phyloP scores from a whole-genome alignment of 2,329 filamentous ascomycete species.

The Neophaeococcomyces aloes region DNA sequence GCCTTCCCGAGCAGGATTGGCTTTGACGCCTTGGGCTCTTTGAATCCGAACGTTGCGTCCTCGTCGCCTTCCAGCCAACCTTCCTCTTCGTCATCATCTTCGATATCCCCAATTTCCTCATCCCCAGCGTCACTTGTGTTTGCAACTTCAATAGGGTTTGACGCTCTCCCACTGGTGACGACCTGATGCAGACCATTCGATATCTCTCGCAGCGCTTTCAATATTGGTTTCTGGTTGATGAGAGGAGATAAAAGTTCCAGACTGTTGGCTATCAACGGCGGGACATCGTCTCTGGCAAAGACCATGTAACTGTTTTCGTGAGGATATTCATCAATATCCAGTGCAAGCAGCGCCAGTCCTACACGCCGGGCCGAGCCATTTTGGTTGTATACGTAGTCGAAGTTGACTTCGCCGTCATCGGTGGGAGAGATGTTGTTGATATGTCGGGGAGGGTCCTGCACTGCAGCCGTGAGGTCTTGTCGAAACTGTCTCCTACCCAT shows the following conservation, averaged over 20 bases:
- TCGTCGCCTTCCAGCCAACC: slow-evolving; percentile 30
- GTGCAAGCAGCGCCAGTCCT: slow-evolving; percentile 13
- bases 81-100: slow-evolving; percentile 22
- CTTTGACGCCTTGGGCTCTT: background rate
- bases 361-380: slow-evolving; percentile 1
- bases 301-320: slow-evolving; percentile 40
- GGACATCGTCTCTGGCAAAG: slow-evolving; percentile 31
- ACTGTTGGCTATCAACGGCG: slow-evolving; percentile 20
- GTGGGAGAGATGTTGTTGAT: slow-evolving; percentile 50
- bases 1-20: slow-evolving; percentile 5
- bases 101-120: slow-evolving; percentile 20
- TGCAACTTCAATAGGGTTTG: slow-evolving; percentile 22
- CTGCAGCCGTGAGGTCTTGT: slow-evolving; percentile 43
- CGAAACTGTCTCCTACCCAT: slow-evolving; percentile 61
- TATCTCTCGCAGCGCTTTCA: slow-evolving; percentile 24
- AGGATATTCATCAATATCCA: slow-evolving; percentile 53
- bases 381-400: slow-evolving; percentile 40
- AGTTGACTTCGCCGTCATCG: slow-evolving; percentile 62
- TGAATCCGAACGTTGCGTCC: slow-evolving; percentile 19
- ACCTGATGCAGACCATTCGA: slow-evolving; percentile 11
- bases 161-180: slow-evolving; percentile 7
- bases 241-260: slow-evolving; percentile 19
- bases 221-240: slow-evolving; percentile 22
- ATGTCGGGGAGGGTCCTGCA: slow-evolving; percentile 29
- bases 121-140: slow-evolving; percentile 21